Evolutionary conservation across 1,139 yeast species (phyloP), one percentile per base, ranked within the genome.

Genomic region (Blastobotrys capitulatus): DNA sequence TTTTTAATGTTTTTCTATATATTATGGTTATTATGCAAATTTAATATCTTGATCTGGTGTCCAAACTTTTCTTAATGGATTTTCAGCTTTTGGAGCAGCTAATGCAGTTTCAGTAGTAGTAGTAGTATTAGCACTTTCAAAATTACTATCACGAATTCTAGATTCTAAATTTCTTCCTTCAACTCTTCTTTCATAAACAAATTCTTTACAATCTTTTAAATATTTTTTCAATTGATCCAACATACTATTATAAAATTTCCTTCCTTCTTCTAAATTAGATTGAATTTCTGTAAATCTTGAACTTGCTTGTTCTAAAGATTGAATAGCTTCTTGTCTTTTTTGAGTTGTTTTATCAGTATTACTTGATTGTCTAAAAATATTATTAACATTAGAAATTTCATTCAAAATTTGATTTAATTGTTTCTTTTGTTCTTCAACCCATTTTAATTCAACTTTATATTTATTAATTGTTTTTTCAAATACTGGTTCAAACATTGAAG

Each of bases 211-310:
- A 38, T 76, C 80, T 7, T 66, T 65, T 20, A 76, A 65, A 15
- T 83, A 76, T 2, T 60, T 70, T 34, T 71, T 69, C 1, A 80
- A 75, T 52, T 79, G 79, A 1, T 66, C 68, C 29, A 78, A 69
- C 52, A 87, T 78, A 49, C 82, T 84, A 46, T 74, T 74, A 66
- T 89, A 89, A 62, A 88, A 89, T 50, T 75, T 74, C 0, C 79
- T 62, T 0, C 95, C 97, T 57, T 85, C 86, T 37, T 76, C 76
- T 38, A 88, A 64, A 59, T 86, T 85, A 16, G 74, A 69, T 19
- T 76, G 64, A 7, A 87, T 69, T 57, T 82, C 88, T 39, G 72
- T 63, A 59, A 73, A 86, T 52, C 77, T 75, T 29, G 73, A 65
- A 58, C 74, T 80, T 0, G 78, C 80, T 2, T 70, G 65, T 51